A percentile compares a stretch with the other conserved stretches of the same genome.
phyloP scores from a whole-genome alignment of 1,284 basidiomycete genomes.

The Microbotryum lychnidis-dioicae region DNA sequence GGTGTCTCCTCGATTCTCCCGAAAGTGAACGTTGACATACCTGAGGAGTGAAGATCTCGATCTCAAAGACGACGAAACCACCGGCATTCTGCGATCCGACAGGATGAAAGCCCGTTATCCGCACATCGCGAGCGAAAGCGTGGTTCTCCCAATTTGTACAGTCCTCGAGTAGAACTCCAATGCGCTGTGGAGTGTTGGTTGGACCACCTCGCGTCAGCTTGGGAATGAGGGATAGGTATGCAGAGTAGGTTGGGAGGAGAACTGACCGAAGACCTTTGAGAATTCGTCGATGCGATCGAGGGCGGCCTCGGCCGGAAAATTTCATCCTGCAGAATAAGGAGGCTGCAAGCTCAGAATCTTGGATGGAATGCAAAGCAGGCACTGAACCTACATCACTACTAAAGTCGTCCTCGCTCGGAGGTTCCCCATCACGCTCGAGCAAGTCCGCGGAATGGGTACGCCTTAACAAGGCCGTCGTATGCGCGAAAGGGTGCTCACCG shows the following conservation, averaged over 20 bases:
- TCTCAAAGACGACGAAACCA: slow-evolving; percentile 35
- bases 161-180: slow-evolving; percentile 28
- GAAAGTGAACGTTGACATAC: slow-evolving; percentile 4
- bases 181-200: background rate
- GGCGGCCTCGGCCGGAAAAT: slow-evolving; percentile 28
- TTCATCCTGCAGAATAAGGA: slow-evolving; percentile 18
- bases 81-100: slow-evolving; percentile 28
- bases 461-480: background rate
- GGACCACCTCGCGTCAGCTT: background rate
- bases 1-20: background rate
- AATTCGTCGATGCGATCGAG: slow-evolving; percentile 24
- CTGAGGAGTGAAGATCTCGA: slow-evolving; percentile 29
- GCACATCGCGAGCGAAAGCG: slow-evolving; percentile 26
- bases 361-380: background rate
- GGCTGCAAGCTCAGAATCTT: background rate
- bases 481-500: background rate
- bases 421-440: background rate
- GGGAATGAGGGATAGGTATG: fast-evolving
- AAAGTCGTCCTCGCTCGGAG: slow-evolving; percentile 13
- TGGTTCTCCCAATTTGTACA: slow-evolving; percentile 14
- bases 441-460: slow-evolving; percentile 10
- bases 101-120: slow-evolving; percentile 26
- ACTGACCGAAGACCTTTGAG: slow-evolving; percentile 25
- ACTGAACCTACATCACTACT: slow-evolving; percentile 24
- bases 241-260: too few relatives aligned